Conservation (phyloP, 139 green algal species). For the Coelastrella sp. region DNA sequence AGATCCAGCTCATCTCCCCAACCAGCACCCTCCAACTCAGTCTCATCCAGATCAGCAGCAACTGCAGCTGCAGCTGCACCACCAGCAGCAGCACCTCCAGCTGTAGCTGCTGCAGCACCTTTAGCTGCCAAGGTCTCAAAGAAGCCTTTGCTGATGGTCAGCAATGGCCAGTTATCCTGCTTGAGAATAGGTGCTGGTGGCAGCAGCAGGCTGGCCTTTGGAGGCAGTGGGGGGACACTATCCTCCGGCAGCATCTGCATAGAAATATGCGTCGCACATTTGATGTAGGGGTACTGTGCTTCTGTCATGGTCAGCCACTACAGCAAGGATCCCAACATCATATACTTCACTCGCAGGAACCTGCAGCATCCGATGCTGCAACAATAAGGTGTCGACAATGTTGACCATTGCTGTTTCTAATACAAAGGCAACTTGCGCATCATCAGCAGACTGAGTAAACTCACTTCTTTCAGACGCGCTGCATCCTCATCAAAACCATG, state of each 20-base stretch:
- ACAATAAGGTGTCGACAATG: too few relatives aligned
- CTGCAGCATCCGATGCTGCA: too few relatives aligned
- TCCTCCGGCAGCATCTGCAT: slow-evolving; percentile 46
- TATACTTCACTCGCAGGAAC: too few relatives aligned
- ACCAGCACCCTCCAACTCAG: slow-evolving; percentile 74
- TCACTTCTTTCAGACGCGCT: slow-evolving; percentile 59
- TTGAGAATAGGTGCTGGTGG: slow-evolving; percentile 66
- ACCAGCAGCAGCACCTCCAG: slow-evolving; percentile 49
- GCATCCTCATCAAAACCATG: slow-evolving; percentile 83
- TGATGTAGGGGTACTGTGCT: too few relatives aligned
- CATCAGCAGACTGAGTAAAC: background rate
- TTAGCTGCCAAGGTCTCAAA: slow-evolving; percentile 92
- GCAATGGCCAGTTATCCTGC: slow-evolving; percentile 98
- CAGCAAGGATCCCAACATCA: too few relatives aligned
- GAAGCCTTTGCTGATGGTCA: slow-evolving; percentile 97
- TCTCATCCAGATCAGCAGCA: slow-evolving; percentile 70
- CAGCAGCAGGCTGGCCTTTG: slow-evolving; percentile 50
- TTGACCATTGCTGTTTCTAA: background rate
- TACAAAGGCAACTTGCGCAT: too few relatives aligned
- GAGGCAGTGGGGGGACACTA: slow-evolving; percentile 46
- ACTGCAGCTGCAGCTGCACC: slow-evolving; percentile 44
- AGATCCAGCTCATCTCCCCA: slow-evolving; percentile 88
- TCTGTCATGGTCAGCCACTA: too few relatives aligned
- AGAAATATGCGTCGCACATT: too few relatives aligned
- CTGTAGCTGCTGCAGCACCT: slow-evolving; percentile 53